Conservation (phyloP, 352 stramenopile genomes). For the Phytophthora litchii region DNA sequence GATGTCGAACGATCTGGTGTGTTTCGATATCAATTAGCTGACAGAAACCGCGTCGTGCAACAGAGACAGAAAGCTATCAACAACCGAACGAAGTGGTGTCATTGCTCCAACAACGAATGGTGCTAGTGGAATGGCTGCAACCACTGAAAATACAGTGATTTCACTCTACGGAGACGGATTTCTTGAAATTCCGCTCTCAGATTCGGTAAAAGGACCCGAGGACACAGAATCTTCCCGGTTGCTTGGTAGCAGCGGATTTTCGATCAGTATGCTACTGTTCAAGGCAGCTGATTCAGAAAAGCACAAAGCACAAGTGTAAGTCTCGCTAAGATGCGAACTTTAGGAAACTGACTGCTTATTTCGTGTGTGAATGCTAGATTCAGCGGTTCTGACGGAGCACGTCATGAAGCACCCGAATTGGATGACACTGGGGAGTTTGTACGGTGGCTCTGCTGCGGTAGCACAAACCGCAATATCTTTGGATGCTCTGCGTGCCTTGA, state of each 20-base stretch:
- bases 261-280: slow-evolving; percentile 48
- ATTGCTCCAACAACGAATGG: background rate
- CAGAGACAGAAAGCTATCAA: no score
- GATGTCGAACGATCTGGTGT: background rate
- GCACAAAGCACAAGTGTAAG: slow-evolving; percentile 32
- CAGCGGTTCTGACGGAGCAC: slow-evolving; percentile 39
- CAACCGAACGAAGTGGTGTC: background rate
- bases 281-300: slow-evolving; percentile 52
- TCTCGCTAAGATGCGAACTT: no score
- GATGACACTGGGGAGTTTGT: slow-evolving; percentile 67
- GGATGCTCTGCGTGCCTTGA: slow-evolving; percentile 43
- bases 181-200: slow-evolving; percentile 39
- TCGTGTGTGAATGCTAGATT: no score
- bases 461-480: slow-evolving; percentile 55
- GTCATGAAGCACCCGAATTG: slow-evolving; percentile 58
- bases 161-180: slow-evolving; percentile 63
- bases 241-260: slow-evolving; percentile 32
- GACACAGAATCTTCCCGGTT: background rate
- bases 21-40: no score
- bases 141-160: slow-evolving; percentile 28
- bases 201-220: slow-evolving; percentile 1
- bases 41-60: no score
- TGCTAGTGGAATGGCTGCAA: background rate
- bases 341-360: no score
- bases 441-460: slow-evolving; percentile 66